Conservation (phyloP, 768 basidiomycete genomes). For the Lyophyllum atratum region DNA sequence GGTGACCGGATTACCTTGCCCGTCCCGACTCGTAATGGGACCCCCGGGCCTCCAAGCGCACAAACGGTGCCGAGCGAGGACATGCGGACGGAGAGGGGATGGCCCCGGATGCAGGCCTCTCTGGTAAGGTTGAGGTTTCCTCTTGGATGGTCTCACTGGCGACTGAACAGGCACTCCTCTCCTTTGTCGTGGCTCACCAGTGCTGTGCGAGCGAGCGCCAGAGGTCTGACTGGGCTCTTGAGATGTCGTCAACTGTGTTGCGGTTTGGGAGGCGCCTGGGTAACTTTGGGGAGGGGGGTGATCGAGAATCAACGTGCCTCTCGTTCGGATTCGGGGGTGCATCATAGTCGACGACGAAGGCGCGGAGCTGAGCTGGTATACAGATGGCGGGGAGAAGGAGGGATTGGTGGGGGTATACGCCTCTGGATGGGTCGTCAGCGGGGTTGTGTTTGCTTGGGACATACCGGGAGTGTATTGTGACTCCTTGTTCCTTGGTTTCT, state of each 20-base stretch:
- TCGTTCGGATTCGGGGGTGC: slow-evolving; percentile 16
- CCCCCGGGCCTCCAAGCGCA: too few species aligned
- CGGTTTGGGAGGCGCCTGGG: slow-evolving; percentile 13
- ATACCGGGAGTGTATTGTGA: slow-evolving; percentile 22
- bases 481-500: not conserved
- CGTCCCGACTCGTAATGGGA: not conserved
- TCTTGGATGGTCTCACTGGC: too few species aligned
- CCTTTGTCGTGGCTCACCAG: too few species aligned
- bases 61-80: too few species aligned
- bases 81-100: too few species aligned
- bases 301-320: too few species aligned
- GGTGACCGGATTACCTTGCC: not conserved
- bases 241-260: too few species aligned
- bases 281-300: not conserved
- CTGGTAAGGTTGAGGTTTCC: too few species aligned
- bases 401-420: slow-evolving; percentile 7
- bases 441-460: slow-evolving; percentile 29
- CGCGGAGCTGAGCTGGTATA: not conserved
- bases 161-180: too few species aligned
- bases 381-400: slow-evolving; percentile 16
- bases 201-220: too few species aligned
- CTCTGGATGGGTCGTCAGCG: slow-evolving; percentile 37
- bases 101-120: too few species aligned
- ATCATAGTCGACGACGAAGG: slow-evolving; percentile 3
- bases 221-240: too few species aligned